Percentiles rank a stretch among this genome's conserved stretches.
Conservation (phyloP, 371 early-diverging fungal genomes). For the Thermomucor indicae-seudaticae region DNA sequence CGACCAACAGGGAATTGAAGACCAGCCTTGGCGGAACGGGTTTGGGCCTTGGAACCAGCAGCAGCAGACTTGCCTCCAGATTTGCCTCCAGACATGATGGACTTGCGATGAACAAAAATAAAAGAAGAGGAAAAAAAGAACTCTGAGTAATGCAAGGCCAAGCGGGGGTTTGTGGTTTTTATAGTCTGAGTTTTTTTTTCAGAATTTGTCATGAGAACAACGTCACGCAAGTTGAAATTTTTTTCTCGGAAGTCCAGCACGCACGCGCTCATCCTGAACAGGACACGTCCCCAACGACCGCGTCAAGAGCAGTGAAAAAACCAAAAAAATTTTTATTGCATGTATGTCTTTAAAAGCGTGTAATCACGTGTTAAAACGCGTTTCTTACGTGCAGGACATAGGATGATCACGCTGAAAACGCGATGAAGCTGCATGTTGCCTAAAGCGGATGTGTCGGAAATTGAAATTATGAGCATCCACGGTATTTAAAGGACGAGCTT, state of each 20-base stretch:
- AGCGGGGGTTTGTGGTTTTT: too few species aligned
- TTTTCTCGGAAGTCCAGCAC: too few species aligned
- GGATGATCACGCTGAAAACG: too few species aligned
- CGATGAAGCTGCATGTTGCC: background rate
- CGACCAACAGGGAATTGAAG: slow-evolving; percentile 96
- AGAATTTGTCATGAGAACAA: too few species aligned
- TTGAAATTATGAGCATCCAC: too few species aligned
- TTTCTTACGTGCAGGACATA: background rate
- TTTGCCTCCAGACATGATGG: slow-evolving; percentile 41
- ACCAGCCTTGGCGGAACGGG: slow-evolving; percentile 81
- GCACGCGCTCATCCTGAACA: too few species aligned
- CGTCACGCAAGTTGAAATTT: too few species aligned
- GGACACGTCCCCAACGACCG: too few species aligned
- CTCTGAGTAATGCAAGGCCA: background rate
- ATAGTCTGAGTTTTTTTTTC: too few species aligned
- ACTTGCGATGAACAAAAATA: slow-evolving; percentile 4
- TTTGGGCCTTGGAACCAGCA: slow-evolving; percentile 56
- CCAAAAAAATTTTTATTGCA: slow-evolving; percentile 1
- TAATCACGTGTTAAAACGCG: slow-evolving; percentile 5
- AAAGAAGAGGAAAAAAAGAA: slow-evolving; percentile 7
- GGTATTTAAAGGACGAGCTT: too few species aligned
- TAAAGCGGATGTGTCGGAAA: background rate
- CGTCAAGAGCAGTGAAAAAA: too few species aligned
- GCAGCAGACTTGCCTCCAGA: slow-evolving; percentile 48
- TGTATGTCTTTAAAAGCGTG: background rate